Percentiles rank a stretch among this genome's conserved stretches.
phyloP scores from a whole-genome alignment of 2,329 filamentous ascomycete species.

The Hypoxylon sp. region DNA sequence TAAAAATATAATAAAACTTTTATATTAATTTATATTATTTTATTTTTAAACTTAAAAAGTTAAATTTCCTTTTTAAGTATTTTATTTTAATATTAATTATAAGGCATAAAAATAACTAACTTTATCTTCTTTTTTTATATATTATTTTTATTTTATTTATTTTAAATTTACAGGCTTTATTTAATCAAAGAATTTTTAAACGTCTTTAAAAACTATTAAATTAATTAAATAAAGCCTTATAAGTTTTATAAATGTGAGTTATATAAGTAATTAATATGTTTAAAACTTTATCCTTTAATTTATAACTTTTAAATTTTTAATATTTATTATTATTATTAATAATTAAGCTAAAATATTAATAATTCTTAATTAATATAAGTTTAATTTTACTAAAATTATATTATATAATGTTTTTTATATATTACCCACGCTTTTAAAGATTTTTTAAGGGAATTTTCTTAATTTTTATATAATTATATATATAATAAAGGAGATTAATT shows the following conservation, averaged over 20 bases:
- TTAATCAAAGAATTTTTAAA: not conserved
- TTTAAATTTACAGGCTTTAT: no score
- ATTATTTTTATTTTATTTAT: no score
- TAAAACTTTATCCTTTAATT: not conserved
- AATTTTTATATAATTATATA: no score
- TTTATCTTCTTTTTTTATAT: not conserved
- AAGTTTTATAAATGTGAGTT: not conserved
- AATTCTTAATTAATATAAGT: not conserved
- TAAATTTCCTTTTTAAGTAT: not conserved
- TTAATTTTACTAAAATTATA: not conserved
- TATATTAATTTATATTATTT: not conserved
- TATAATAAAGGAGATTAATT: no score
- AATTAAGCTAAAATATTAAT: not conserved
- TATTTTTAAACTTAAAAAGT: not conserved
- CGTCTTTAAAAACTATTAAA: not conserved
- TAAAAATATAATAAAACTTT: not conserved
- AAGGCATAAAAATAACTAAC: not conserved
- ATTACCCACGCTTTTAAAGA: no score
- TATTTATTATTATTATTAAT: constrained; percentile 2
- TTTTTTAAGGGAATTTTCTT: no score
- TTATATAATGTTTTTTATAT: no score
- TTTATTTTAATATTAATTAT: constrained; percentile 2
- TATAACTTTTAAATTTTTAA: not conserved
- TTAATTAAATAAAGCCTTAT: not conserved
- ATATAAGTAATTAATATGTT: not conserved